These are phyloP conservation scores for Apiospora sp. DNA, from an alignment of 2,329 filamentous ascomycete species.

Conservation along the genomic window DNA sequence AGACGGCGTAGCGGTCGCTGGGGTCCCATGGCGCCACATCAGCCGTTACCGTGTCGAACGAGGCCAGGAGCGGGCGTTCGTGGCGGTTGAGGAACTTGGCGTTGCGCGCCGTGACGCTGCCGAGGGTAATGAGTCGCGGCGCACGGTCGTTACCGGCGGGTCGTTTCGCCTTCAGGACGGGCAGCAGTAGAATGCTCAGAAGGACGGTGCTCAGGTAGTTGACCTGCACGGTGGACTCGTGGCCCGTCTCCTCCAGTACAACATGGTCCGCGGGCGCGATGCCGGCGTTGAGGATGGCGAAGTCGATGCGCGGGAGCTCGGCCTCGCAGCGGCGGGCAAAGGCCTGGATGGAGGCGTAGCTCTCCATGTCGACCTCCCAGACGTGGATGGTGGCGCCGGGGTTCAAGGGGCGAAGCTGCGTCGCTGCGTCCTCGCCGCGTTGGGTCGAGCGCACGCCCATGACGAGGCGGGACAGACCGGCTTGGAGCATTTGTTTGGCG, in stretches of 20 bases:
- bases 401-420: not conserved
- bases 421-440: not conserved
- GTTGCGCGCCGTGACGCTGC: not conserved
- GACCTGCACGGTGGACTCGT: conserved; percentile 34
- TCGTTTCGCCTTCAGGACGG: conserved; percentile 28
- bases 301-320: not conserved
- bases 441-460: not conserved
- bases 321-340: not conserved
- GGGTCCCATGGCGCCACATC: not conserved
- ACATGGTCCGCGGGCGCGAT: not conserved
- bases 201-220: conserved; percentile 34
- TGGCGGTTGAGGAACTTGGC: not conserved
- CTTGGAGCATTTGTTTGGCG: not conserved
- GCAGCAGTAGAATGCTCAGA: conserved; percentile 31
- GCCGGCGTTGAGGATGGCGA: not conserved
- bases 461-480: not conserved
- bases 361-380: not conserved
- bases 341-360: not conserved
- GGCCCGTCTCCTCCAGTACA: not conserved
- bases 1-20: conserved; percentile 8
- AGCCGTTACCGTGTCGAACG: not conserved
- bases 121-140: not conserved
- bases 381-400: not conserved
- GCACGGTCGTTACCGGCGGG: not conserved
- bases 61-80: not conserved